phyloP scores from a whole-genome alignment of 2,329 filamentous ascomycete genomes.

The Daldinia sp. region DNA sequence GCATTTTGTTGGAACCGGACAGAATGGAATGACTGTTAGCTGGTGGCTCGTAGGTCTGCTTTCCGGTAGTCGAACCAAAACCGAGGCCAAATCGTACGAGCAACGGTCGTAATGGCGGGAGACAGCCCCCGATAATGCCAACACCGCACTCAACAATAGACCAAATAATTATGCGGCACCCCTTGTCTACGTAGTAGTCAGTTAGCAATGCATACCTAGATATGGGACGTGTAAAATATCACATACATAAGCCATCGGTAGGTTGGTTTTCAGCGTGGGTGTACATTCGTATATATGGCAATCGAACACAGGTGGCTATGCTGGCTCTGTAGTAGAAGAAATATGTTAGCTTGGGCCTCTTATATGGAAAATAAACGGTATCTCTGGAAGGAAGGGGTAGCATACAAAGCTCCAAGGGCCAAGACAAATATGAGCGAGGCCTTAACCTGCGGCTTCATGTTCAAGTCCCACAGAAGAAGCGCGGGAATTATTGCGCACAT shows the following conservation, averaged over 20 bases:
- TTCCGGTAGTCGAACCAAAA: background rate
- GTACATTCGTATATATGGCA: slow-evolving; percentile 30
- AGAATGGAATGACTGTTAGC: background rate
- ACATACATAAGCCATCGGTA: slow-evolving; percentile 34
- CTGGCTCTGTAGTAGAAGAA: slow-evolving; percentile 31
- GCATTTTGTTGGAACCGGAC: too few relatives aligned
- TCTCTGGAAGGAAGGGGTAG: background rate
- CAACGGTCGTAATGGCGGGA: slow-evolving; percentile 49
- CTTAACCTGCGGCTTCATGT: slow-evolving; percentile 37
- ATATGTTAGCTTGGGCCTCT: background rate
- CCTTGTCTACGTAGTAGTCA: slow-evolving; percentile 29
- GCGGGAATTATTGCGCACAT: slow-evolving; percentile 28
- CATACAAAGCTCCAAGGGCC: slow-evolving; percentile 37
- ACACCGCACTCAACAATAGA: slow-evolving; percentile 50
- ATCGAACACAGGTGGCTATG: slow-evolving; percentile 36
- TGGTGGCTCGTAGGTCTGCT: background rate
- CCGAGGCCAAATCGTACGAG: slow-evolving; percentile 37
- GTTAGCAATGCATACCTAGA: background rate
- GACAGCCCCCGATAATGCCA: slow-evolving; percentile 50
- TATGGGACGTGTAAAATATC: background rate
- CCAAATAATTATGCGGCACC: slow-evolving; percentile 46
- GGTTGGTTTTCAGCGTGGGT: slow-evolving; percentile 2
- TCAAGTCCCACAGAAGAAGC: slow-evolving; percentile 36
- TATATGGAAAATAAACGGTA: background rate
- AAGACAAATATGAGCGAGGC: slow-evolving; percentile 34